Conservation (phyloP, 352 stramenopile species). For the Globisporangium splendens region DNA sequence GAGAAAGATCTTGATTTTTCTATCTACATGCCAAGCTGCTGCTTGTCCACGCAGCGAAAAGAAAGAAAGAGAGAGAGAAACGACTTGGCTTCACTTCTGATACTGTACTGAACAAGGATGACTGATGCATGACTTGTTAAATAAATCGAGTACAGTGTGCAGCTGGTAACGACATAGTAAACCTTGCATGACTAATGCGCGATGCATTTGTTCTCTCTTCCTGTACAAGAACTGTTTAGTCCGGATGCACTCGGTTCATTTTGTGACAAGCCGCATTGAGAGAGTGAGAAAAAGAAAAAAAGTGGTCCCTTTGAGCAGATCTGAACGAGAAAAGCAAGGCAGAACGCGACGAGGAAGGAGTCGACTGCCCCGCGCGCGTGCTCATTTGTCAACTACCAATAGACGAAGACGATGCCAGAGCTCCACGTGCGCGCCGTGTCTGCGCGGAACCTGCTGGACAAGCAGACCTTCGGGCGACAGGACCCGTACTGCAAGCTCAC, state of each 20-base stretch:
- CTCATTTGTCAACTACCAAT: background rate
- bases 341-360: too few species aligned
- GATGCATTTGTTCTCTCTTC: background rate
- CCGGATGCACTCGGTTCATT: background rate
- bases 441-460: constrained; percentile 76
- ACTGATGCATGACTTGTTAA: too few species aligned
- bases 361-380: too few species aligned
- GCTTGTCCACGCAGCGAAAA: too few species aligned
- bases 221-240: background rate
- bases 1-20: too few species aligned
- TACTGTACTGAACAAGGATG: too few species aligned
- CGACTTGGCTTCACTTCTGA: too few species aligned
- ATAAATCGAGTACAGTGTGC: too few species aligned
- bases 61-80: too few species aligned
- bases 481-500: constrained; percentile 79
- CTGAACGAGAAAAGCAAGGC: background rate
- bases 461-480: constrained; percentile 83
- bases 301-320: background rate
- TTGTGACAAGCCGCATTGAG: background rate
- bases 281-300: background rate
- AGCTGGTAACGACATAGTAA: too few species aligned
- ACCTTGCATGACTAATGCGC: background rate
- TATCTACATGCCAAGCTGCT: too few species aligned
- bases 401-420: constrained; percentile 36
- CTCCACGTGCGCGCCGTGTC: constrained; percentile 77